Evolutionary conservation across 2,329 filamentous ascomycete genomes (phyloP), one percentile per base, ranked within the genome.

Genomic region (Fusarium sp.): DNA sequence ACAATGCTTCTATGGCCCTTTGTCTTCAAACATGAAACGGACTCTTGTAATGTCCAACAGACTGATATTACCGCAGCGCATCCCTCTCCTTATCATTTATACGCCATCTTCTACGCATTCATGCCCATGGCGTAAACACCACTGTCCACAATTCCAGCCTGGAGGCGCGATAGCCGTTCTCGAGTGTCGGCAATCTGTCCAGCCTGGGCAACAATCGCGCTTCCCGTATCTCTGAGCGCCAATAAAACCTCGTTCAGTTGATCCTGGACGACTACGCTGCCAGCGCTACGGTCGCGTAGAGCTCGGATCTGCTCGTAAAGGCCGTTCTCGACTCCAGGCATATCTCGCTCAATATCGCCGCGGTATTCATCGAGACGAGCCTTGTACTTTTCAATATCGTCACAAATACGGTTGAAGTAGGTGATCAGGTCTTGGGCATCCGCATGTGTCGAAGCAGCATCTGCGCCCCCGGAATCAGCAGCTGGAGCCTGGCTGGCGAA

Each of bases 311-410:
- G 82, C 67, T 85, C 84, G 65, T 85, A 85, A 22, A 85, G 78
- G 1, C 84, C 84, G 58, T 85, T 84, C 75, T 85, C 84, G 4
- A 85, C 84, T 33, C 84, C 83, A 6, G 84, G 84, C 84, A 85
- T 85, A 74, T 85, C 84, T 39, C 83, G 82, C 74, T 85, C 83
- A 45, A 85, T 85, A 72, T 85, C 84, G 54, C 77, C 79, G n/a
- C 83, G 82, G 72, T 85, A 85, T 61, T 84, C 82, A 60, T 85
- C 83, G 36, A 85, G 77, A 28, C 83, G 80, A 68, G 77, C 79
- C 75, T 85, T 84, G 70, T 85, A 84, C 64, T 81, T 82, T 57
- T 84, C 82, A 44, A 84, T 80, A 67, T 84, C 82, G 66, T 83
- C 82, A 70, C 82, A 83, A 63, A 84, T 79, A 60, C 83, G 81